phyloP scores from a whole-genome alignment of 2,329 filamentous ascomycete genomes.

The Scedosporium dehoogii region DNA sequence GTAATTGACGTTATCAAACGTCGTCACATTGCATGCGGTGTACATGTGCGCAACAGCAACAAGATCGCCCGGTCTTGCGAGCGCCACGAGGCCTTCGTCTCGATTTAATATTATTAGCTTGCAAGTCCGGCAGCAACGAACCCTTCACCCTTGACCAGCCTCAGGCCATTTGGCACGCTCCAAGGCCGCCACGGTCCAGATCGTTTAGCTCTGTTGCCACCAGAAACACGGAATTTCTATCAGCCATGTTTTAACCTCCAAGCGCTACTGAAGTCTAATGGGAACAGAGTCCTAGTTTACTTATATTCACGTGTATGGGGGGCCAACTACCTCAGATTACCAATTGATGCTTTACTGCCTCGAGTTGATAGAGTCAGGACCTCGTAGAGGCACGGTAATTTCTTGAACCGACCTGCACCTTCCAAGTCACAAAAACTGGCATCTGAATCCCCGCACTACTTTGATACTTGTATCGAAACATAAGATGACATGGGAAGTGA shows the following conservation, averaged over 20 bases:
- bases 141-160: background rate
- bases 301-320: too few species aligned
- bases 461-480: background rate
- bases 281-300: background rate
- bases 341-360: too few species aligned
- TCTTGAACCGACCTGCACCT: too few species aligned
- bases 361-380: too few species aligned
- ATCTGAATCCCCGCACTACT: background rate
- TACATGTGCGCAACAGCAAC: background rate
- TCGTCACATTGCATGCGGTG: background rate
- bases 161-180: background rate
- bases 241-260: background rate
- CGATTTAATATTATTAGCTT: background rate
- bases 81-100: background rate
- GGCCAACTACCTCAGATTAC: too few species aligned
- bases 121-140: background rate
- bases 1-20: background rate
- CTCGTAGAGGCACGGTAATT: too few species aligned
- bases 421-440: background rate
- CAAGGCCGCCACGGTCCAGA: background rate
- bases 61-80: background rate
- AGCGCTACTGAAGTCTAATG: background rate
- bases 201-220: background rate
- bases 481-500: background rate
- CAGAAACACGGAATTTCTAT: background rate